Evolutionary conservation across 2,329 filamentous ascomycete genomes (phyloP), one percentile per base, ranked within the genome.

Genomic region (Claviceps citrina): DNA sequence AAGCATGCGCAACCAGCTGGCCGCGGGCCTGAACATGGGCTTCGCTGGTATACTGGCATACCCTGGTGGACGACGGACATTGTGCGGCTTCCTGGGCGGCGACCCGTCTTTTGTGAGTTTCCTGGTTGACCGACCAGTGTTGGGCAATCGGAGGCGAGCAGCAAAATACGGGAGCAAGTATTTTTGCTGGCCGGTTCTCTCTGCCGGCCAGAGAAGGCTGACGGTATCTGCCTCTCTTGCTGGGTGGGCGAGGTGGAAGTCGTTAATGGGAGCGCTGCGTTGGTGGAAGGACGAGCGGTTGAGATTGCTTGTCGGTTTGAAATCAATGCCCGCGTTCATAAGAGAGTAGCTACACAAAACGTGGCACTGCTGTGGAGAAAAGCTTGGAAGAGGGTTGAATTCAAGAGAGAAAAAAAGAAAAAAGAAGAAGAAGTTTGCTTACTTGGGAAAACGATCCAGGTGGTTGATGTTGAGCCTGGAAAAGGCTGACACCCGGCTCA

Each of bases 11-110:
- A 67, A 71, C 22, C 75, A 81, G 51, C 58, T 81, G 2, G 64
- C 72, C 0, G 76, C 77, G 0, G 77, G 77, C 13, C 58, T 81
- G 16, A 77, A 78, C 50, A 78, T 79, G 70, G 77, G 74, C 0
- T 57, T 81, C 4, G 64, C 73, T 0, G 77, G 77, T 0, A 64
- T 81, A 8, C 73, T 0, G 77, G 77, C 0, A 64, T 81, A 8
- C 68, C 74, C 0, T 80, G 76, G 76, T 81, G 74, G 73, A 81
- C 77, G 0, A 81, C 76, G 1, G 77, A 81, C 47, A 81, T 81
- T 39, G 77, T n/a, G 78, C 2, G 78, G 78, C 1, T 81, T 82
- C 50, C 76, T 81, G 49, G 76, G 76, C 5, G 77, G 77, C 0
- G 64, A 76, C 44, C 72, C 63, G 73, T 24, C 22, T 24, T 24